Percentiles rank a stretch among this genome's conserved stretches.
These are phyloP conservation scores for Erodium trifolium DNA, from an alignment of 441 rosid genomes.

Conservation along the genomic window DNA sequence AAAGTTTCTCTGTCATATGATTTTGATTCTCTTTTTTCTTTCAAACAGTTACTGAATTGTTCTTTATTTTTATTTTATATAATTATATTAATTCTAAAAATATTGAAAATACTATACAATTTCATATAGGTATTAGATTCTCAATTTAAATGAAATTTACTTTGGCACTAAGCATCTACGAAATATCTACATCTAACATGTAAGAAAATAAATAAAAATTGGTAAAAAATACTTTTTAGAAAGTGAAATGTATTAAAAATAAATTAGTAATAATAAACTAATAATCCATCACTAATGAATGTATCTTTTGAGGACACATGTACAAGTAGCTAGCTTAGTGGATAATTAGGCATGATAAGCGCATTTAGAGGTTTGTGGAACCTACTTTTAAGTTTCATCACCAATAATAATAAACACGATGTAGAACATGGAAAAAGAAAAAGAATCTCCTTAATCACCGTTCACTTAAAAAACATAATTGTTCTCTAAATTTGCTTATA, in stretches of 20 bases:
- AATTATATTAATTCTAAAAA: too few species aligned
- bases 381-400: background rate
- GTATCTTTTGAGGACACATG: slow-evolving; percentile 7
- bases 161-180: background rate
- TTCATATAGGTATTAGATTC: too few species aligned
- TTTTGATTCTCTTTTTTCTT: too few species aligned
- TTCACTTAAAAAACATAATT: background rate
- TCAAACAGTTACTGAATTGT: too few species aligned
- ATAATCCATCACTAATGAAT: background rate
- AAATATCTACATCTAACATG: background rate
- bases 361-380: slow-evolving; percentile 10
- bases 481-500: background rate
- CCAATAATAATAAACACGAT: background rate
- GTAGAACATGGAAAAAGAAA: background rate
- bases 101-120: too few species aligned
- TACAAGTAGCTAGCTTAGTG: slow-evolving; percentile 3
- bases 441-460: slow-evolving; percentile 8
- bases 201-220: background rate
- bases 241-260: background rate
- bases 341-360: slow-evolving; percentile 8
- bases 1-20: too few species aligned
- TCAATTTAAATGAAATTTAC: background rate
- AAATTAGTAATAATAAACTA: background rate
- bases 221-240: background rate
- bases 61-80: too few species aligned